Conservation (phyloP, 805 yeast genomes). For the Wickerhamomyces chambardii region DNA sequence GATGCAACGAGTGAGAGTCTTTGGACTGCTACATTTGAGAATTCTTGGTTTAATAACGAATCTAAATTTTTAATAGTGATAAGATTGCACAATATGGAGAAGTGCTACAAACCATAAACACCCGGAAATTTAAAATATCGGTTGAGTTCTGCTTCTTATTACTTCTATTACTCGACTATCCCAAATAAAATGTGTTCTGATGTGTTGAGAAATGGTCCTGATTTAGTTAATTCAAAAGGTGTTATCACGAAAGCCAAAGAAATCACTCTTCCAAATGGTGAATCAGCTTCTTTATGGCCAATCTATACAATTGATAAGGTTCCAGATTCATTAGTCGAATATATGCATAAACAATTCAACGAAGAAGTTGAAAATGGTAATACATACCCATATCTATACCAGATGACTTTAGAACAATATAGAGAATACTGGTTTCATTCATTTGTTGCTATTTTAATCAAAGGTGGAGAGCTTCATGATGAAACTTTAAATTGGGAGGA, state of each 20-base stretch:
- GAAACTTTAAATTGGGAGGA: slow-evolving; percentile 32
- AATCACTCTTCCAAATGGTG: slow-evolving; percentile 33
- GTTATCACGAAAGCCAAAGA: slow-evolving; percentile 26
- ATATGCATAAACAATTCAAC: slow-evolving; percentile 46
- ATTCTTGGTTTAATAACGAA: too few species aligned
- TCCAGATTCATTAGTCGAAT: slow-evolving; percentile 40
- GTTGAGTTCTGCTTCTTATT: too few species aligned
- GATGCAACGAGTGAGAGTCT: too few species aligned
- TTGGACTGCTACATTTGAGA: too few species aligned
- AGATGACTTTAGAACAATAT: slow-evolving; percentile 39
- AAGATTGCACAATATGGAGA: too few species aligned
- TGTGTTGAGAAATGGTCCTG: slow-evolving; percentile 21
- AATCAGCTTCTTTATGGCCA: slow-evolving; percentile 53
- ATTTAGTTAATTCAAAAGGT: slow-evolving; percentile 20
- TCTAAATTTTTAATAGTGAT: too few species aligned
- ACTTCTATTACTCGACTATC: too few species aligned
- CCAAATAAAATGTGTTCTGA: too few species aligned
- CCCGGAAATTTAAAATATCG: too few species aligned
- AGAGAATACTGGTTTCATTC: slow-evolving; percentile 56
- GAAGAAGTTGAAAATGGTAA: slow-evolving; percentile 59
- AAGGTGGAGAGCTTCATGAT: slow-evolving; percentile 25
- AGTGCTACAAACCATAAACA: too few species aligned
- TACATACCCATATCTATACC: slow-evolving; percentile 59
- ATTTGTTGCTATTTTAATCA: slow-evolving; percentile 55
- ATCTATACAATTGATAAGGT: slow-evolving; percentile 36